phyloP scores from a whole-genome alignment of 1,284 basidiomycete genomes.

The Crucibulum parvulum region DNA sequence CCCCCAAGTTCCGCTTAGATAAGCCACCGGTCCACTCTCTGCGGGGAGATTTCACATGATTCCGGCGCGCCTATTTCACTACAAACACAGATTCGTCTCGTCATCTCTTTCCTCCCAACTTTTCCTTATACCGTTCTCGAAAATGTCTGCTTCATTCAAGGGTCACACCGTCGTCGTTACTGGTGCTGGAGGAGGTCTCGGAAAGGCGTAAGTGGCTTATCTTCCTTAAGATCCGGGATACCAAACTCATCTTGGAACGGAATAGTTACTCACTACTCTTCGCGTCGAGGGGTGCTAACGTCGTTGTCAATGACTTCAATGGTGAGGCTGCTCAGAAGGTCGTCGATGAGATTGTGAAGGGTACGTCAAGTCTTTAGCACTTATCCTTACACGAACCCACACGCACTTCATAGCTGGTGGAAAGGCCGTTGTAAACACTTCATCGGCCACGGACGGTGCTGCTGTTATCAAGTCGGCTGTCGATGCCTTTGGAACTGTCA shows the following conservation, averaged over 20 bases:
- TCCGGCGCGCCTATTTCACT: conserved; percentile 23
- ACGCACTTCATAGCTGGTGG: conserved; percentile 70
- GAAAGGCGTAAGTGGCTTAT: conserved; percentile 74
- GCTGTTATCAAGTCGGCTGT: conserved; percentile 90
- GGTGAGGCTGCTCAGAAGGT: conserved; percentile 90
- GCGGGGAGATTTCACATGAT: conserved; percentile 38
- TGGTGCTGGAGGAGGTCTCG: conserved; percentile 95
- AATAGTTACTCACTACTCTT: conserved; percentile 89
- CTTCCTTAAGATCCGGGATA: neutral
- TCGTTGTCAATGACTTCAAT: conserved; percentile 97
- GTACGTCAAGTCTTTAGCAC: conserved; percentile 47
- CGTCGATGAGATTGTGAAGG: conserved; percentile 88
- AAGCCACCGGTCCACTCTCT: conserved; percentile 15
- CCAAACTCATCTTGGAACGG: conserved; percentile 2
- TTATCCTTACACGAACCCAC: neutral
- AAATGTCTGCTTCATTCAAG: conserved; percentile 82
- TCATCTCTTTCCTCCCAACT: conserved; percentile 1
- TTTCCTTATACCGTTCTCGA: conserved; percentile 5
- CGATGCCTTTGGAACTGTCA: conserved; percentile 85
- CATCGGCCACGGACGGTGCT: conserved; percentile 89
- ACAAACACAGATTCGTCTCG: neutral
- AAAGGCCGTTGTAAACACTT: conserved; percentile 86
- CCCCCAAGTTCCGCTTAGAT: conserved; percentile 10
- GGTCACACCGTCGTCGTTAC: conserved; percentile 95
- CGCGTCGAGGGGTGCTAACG: conserved; percentile 90